Conservation (phyloP, 169 alveolate genomes). For the Eimeria maxima region DNA sequence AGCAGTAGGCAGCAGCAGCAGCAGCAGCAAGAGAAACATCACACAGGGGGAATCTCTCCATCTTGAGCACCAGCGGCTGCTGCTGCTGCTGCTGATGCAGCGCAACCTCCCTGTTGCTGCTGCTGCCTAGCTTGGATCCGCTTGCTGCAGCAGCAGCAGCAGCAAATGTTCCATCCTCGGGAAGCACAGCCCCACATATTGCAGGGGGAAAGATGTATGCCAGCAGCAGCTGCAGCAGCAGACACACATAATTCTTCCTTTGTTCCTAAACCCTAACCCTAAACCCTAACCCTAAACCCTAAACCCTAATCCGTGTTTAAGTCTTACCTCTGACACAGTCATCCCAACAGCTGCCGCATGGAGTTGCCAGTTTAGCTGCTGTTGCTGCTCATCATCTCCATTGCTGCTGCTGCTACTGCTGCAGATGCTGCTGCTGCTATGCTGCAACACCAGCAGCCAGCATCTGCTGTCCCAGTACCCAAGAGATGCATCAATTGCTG, state of each 20-base stretch:
- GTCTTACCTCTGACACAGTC: constrained; percentile 45
- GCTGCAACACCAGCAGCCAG: constrained; percentile 65
- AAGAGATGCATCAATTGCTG: constrained; percentile 23
- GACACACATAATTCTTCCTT: neutral
- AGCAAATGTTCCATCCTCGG: neutral
- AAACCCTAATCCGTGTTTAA: neutral
- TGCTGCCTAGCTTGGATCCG: neutral
- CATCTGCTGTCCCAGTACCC: constrained; percentile 65
- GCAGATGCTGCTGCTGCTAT: constrained; percentile 57
- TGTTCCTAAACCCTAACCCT: constrained; percentile 23
- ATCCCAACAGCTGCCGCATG: constrained; percentile 63
- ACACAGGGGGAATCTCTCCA: neutral
- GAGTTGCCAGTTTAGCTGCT: constrained; percentile 37
- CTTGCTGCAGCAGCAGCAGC: neutral
- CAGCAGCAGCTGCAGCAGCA: constrained; percentile 68
- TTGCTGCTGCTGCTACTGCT: constrained; percentile 42
- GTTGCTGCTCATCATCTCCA: constrained; percentile 23
- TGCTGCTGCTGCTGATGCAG: constrained; percentile 47
- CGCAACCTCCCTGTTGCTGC: constrained; percentile 64
- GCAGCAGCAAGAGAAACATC: constrained; percentile 61
- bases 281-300: constrained; percentile 55
- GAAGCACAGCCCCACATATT: constrained; percentile 65
- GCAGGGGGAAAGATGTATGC: constrained; percentile 44
- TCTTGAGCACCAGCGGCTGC: constrained; percentile 2
- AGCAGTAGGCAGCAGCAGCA: constrained; percentile 67